Base-by-base conservation (phyloP, 305 asterid species). In the Striga hermonthica region DNA sequence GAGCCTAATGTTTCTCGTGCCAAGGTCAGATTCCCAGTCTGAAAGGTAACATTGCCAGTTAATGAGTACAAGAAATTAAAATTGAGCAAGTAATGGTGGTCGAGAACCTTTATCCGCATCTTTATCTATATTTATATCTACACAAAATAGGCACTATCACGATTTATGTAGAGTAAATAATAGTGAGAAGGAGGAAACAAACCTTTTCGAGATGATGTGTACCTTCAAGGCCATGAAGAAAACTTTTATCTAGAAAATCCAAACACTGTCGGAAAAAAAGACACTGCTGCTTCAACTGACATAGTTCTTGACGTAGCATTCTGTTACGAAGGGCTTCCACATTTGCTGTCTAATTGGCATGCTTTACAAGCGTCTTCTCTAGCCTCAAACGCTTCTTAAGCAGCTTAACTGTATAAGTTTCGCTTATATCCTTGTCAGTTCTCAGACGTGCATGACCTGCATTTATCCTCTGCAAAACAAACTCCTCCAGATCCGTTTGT, bases 331-430 rank as follows among this genome's bases (percentile, higher is more conserved):
- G 47, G 64, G 76, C 83, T 83, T 87, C 96, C 67, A 81, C 64
- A 67, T 79, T 77, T 6, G 89, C 81, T 31, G 76, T 84, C 78
- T 83, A 62, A 70, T 84, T 78, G 63, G 96, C 90, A 75, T 86
- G 91, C 83, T 84, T 92, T 65, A 74, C 83, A 16, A 78, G 76
- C 82, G 52, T 71, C 78, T 82, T 87, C 79, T 87, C 96, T 67
- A 87, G 80, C 78, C 84, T 81, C 79, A 90, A 66, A 49, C 80
- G 83, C 78, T 87, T 77, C 70, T 74, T 78, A 43, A 86, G 75
- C 70, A 83, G 74, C 72, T 81, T 81, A 65, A 82, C 74, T 41
- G 79, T 67, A 70, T 82, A 88, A 64, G 81, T 67, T 77, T 86
- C 85, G 66, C 70, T 64, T 53, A 67, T 53, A 43, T 58, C 59